Evolutionary conservation across 2,329 filamentous ascomycete species (phyloP), one percentile per base, ranked within the genome.

Genomic region (Aspergillus tanneri): DNA sequence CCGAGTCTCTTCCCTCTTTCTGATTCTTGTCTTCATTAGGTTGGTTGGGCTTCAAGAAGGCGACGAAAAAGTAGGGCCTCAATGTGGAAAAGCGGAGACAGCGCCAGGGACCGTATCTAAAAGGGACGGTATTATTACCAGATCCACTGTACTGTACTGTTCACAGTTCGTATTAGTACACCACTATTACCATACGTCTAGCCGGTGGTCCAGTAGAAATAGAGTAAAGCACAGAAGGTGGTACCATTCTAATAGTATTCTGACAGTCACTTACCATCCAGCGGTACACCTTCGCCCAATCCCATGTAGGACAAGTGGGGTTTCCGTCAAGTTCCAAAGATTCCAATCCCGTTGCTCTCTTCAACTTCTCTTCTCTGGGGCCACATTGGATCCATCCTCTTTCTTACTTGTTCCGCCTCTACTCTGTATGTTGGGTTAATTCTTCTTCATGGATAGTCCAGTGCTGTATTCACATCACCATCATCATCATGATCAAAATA

Each of bases 41-140:
- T 40, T 50, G 47, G 49, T 53, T 51, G 53, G 53, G 51, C 49
- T 51, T 43, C 37, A 21, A 47, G 30, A 50, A 46, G 36, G 50
- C 45, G 43, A 37, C 45, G 43, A 53, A 54, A 49, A 50, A 49
- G 53, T 50, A 50, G 50, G 53, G 47, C 52, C 47, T 47, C 28
- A 24, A 27, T 25, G 45, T 47, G 41, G 49, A 47, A 50, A 50
- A 56, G 51, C 48, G 57, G 55, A 56, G 51, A 46, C 51, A 40
- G 56, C 56, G 55, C 57, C 52, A 59, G 57, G 55, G 55, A 58
- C 49, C 44, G 32, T 40, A 27, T 40, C 24, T 45, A 24, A 42
- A 25, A 39, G 21, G 39, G 19, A 40, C 21, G 30, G 35, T 42
- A 25, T 39, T 21, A 5, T 32, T 14, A 18, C 22, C 23, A 9